Conservation (phyloP, 768 basidiomycete species). For the Leccinum subgranulosum region DNA sequence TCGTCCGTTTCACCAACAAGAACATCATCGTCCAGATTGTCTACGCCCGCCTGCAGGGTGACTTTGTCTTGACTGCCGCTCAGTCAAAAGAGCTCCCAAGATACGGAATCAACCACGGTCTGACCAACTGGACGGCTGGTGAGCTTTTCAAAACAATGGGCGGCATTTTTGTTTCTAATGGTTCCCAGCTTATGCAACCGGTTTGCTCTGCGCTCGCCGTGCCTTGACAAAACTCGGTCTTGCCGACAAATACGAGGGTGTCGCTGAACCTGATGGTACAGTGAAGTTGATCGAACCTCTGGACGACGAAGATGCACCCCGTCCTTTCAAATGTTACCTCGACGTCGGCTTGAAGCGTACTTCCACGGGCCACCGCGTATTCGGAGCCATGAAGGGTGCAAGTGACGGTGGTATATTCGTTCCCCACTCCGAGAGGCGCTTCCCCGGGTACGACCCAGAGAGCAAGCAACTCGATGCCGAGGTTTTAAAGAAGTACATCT, state of each 20-base stretch:
- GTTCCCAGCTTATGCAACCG: conserved; percentile 86
- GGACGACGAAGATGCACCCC: conserved; percentile 89
- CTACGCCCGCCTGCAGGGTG: conserved; percentile 97
- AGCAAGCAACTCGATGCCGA: conserved; percentile 91
- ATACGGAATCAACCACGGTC: conserved; percentile 97
- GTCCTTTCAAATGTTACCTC: conserved; percentile 99
- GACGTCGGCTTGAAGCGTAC: conserved; percentile 98
- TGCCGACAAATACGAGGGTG: conserved; percentile 97
- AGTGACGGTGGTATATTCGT: conserved; percentile 97
- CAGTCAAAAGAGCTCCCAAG: conserved; percentile 88
- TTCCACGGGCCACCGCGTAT: conserved; percentile 95
- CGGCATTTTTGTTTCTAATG: not conserved
- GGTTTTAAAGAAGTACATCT: conserved; percentile 96
- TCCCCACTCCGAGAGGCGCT: conserved; percentile 96
- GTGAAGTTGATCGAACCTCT: conserved; percentile 78
- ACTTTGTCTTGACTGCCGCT: conserved; percentile 88
- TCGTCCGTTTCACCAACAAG: conserved; percentile 98
- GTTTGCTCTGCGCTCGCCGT: conserved; percentile 91
- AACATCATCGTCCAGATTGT: conserved; percentile 93
- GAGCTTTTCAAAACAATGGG: conserved; percentile 14
- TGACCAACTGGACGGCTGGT: conserved; percentile 99
- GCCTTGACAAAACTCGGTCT: conserved; percentile 94
- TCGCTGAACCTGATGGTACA: conserved; percentile 86
- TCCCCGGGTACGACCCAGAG: conserved; percentile 97
- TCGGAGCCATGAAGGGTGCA: conserved; percentile 98